Evolutionary conservation across 306 rosid genomes (phyloP), one percentile per base, ranked within the genome.

Genomic region (Lathyrus aphaca): DNA sequence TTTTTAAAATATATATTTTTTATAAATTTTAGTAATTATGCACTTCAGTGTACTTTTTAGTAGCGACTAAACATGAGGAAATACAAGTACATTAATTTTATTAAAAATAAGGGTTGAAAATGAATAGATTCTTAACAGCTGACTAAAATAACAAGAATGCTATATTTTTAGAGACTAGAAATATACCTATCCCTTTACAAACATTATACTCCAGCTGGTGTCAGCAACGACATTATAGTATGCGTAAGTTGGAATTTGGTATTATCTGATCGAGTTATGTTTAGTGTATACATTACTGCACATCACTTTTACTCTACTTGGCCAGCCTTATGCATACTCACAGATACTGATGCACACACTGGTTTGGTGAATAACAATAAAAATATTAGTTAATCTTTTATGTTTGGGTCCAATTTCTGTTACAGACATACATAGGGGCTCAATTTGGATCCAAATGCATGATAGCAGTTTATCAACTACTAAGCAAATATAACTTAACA

Each of bases 241-340:
- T 64, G 66, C 7, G 18, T 43, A 40, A 43, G 45, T 54, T 42
- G 30, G 45, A 37, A 4, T 64, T 44, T 74, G 55, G 54, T n/a
- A 72, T 72, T 11, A 38, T 62, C 21, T 39, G 55, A 38, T 50
- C n/a, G 18, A 8, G 39, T 71, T 45, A 32, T 71, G 60, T 39
- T 64, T 51, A 8, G 27, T 12, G 30, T 16, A 25, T 15, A 30
- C 25, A 40, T 13, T 64, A 19, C 69, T 25, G 16, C 27, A 12
- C 38, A 62, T 17, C 63, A 62, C 30, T 21, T 48, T 48, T 7
- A 19, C 53, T 38, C 57, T 42, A 69, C 65, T 39, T 42, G 19
- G 18, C 56, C 17, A 30, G 37, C 30, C 21, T 40, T 23, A 64
- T 10, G 8, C 15, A 39, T 15, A 39, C 32, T 8, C 55, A 8